Percentiles rank a stretch among this genome's conserved stretches.
phyloP scores from a whole-genome alignment of 1,284 basidiomycete genomes.

The Butyriboletus pseudospeciosus region DNA sequence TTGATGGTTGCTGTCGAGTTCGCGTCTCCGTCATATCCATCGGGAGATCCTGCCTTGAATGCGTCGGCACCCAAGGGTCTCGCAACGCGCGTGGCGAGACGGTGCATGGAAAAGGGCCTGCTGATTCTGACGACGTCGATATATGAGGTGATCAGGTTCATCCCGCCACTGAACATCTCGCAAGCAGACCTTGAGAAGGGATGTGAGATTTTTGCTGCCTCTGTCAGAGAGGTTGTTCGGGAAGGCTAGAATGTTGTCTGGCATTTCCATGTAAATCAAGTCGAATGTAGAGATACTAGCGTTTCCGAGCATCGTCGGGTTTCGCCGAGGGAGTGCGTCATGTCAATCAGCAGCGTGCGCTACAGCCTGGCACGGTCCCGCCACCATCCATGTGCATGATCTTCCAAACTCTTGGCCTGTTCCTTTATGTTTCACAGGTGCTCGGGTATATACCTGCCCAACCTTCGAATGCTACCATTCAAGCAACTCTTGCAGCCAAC shows the following conservation, averaged over 20 bases:
- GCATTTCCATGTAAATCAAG: no score
- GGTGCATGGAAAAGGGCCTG: conserved; percentile 80
- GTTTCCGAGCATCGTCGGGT: not conserved
- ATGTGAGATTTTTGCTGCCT: conserved; percentile 54
- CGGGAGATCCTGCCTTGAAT: conserved; percentile 43
- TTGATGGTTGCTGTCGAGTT: conserved; percentile 84
- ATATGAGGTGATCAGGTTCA: conserved; percentile 79
- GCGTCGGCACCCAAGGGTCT: conserved; percentile 56
- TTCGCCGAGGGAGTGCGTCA: conserved; percentile 3
- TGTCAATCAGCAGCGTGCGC: not conserved
- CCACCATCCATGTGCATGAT: conserved; percentile 23
- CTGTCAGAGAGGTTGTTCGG: conserved; percentile 58
- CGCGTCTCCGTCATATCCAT: conserved; percentile 50
- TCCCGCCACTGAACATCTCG: conserved; percentile 65
- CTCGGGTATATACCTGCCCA: conserved; percentile 64
- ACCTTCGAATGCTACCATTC: conserved; percentile 63
- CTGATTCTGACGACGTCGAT: conserved; percentile 76
- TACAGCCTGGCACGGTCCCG: not conserved
- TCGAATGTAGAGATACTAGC: no score
- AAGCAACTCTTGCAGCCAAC: conserved; percentile 51
- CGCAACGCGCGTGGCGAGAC: conserved; percentile 71
- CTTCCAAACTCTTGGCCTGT: not conserved
- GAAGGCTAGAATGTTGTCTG: conserved; percentile 37
- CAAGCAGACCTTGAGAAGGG: conserved; percentile 60
- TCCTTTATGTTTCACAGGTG: conserved; percentile 8